Percentiles rank a stretch among this genome's conserved stretches.
phyloP scores from a whole-genome alignment of 306 rosid species.

The Dryas drummondii region DNA sequence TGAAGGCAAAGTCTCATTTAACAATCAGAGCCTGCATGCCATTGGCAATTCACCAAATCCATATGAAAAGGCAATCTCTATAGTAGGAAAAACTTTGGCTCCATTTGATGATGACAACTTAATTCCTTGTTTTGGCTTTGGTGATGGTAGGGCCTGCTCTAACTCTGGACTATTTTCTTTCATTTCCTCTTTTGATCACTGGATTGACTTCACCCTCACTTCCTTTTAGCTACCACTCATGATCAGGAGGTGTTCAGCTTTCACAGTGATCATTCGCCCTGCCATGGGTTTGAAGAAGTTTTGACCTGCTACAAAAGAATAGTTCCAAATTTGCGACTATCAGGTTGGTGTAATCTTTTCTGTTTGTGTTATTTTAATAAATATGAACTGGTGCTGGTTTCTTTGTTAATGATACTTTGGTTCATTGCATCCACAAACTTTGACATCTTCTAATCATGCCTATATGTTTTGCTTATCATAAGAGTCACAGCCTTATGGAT shows the following conservation, averaged over 20 bases:
- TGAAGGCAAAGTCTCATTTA: constrained; percentile 75
- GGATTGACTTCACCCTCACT: background rate
- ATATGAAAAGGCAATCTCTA: constrained; percentile 75
- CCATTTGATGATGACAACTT: constrained; percentile 92
- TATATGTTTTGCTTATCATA: constrained; percentile 4
- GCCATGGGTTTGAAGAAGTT: constrained; percentile 92
- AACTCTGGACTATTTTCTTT: constrained; percentile 1
- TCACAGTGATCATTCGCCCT: constrained; percentile 72
- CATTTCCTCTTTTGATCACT: constrained; percentile 12
- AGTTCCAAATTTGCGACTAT: constrained; percentile 65
- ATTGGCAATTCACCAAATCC: constrained; percentile 76
- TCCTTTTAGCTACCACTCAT: constrained; percentile 65
- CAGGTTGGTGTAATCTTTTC: constrained; percentile 49
- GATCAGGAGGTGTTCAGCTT: constrained; percentile 88
- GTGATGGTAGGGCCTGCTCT: constrained; percentile 56
- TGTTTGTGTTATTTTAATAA: background rate
- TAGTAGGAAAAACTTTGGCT: constrained; percentile 84
- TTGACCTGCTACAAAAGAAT: constrained; percentile 68
- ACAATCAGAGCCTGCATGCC: constrained; percentile 69
- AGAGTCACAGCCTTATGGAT: constrained; percentile 21
- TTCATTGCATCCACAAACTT: background rate
- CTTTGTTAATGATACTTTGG: background rate
- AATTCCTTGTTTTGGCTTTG: constrained; percentile 96
- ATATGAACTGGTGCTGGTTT: background rate
- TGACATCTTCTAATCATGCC: background rate